Evolutionary conservation across 164 flowering plant species (phyloP).

Genomic region (Tetrastigma voinierianum): DNA sequence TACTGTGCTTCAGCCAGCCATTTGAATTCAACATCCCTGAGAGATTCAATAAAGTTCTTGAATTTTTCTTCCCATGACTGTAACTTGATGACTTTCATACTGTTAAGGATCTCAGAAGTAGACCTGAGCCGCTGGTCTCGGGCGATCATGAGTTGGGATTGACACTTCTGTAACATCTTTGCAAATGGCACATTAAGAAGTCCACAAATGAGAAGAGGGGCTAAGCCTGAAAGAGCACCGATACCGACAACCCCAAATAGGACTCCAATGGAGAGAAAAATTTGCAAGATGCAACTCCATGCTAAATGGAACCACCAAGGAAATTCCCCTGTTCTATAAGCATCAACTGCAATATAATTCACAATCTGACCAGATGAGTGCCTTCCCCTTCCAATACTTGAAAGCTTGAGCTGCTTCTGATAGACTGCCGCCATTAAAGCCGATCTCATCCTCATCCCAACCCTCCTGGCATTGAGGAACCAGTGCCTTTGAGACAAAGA

Average conservation of each 20-base stretch:
- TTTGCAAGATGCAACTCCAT: conserved; percentile 54
- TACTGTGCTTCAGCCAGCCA: conserved; percentile 56
- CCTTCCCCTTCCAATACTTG: conserved; percentile 54
- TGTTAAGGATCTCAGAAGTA: conserved; percentile 79
- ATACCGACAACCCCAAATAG: conserved; percentile 58
- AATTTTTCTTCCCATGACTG: conserved; percentile 94
- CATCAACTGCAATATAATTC: conserved; percentile 86
- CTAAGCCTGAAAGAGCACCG: conserved; percentile 64
- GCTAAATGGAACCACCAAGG: conserved; percentile 68
- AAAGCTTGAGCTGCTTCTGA: conserved; percentile 69
- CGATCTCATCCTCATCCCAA: conserved; percentile 82
- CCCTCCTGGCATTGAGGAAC: conserved; percentile 55
- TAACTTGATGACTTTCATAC: conserved; percentile 79
- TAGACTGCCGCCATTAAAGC: conserved; percentile 72
- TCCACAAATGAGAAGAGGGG: conserved; percentile 57
- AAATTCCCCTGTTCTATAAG: conserved; percentile 78
- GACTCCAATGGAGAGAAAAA: conserved; percentile 45
- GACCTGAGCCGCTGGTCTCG: conserved; percentile 72
- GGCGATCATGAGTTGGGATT: conserved; percentile 50
- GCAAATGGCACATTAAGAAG: conserved; percentile 76
- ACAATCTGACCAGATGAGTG: conserved; percentile 88
- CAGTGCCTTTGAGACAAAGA: conserved; percentile 71
- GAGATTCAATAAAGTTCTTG: conserved; percentile 45
- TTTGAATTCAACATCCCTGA: conserved; percentile 55
- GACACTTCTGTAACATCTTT: conserved; percentile 52